A percentile compares a stretch with the other conserved stretches of the same genome.
Evolutionary conservation across 345 rosid species (phyloP).

Genomic region (Moricandia moricandioides): DNA sequence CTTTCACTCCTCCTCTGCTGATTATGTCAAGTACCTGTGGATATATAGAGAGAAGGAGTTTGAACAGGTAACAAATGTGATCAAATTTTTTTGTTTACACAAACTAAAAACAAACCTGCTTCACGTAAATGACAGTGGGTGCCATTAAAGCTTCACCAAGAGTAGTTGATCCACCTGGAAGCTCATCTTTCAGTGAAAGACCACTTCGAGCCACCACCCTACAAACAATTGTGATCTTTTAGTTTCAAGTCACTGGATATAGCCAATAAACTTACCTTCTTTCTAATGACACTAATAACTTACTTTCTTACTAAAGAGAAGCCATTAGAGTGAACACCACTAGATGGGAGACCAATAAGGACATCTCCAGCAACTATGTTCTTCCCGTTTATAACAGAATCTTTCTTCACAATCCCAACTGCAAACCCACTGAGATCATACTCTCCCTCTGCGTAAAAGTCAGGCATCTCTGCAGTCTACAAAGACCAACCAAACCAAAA

Average conservation of each 20-base stretch:
- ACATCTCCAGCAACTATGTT: conserved; percentile 73
- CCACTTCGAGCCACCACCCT: conserved; percentile 74
- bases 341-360: conserved; percentile 84
- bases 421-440: conserved; percentile 96
- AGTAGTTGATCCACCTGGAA: conserved; percentile 61
- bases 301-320: conserved; percentile 90
- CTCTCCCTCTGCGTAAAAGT: conserved; percentile 76
- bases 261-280: neutral
- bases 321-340: conserved; percentile 95
- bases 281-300: neutral
- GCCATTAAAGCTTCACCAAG: conserved; percentile 92
- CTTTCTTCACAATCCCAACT: conserved; percentile 80
- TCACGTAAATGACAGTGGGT: conserved; percentile 84
- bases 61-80: neutral
- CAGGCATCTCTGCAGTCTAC: conserved; percentile 98
- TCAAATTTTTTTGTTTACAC: neutral
- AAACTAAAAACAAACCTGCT: conserved; percentile 53
- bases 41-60: neutral
- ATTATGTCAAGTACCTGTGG: conserved; percentile 71
- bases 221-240: neutral
- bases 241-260: neutral
- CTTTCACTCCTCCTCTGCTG: conserved; percentile 81
- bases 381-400: conserved; percentile 77
- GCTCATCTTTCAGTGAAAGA: conserved; percentile 58
- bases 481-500: neutral